These are phyloP conservation scores for Silene vulgaris DNA, from an alignment of 179 eudicot genomes.

Conservation along the genomic window DNA sequence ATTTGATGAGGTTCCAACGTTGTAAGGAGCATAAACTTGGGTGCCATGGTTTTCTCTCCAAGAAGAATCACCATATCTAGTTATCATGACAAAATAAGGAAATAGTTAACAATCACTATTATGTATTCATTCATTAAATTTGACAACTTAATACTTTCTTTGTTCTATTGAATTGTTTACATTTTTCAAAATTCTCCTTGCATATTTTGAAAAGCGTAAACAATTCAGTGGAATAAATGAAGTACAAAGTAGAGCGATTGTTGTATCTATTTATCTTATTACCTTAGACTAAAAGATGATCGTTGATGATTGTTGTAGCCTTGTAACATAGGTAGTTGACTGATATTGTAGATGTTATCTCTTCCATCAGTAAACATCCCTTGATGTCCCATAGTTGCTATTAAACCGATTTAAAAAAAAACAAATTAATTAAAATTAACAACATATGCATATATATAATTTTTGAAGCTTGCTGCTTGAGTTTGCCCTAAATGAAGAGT, in stretches of 20 bases:
- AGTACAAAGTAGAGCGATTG: conserved; percentile 5
- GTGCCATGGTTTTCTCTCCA: conserved; percentile 32
- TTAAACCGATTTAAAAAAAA: neutral
- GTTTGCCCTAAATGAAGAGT: conserved; percentile 13
- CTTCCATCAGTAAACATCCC: conserved; percentile 47
- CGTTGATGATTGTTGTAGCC: conserved; percentile 55
- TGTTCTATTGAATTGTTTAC: too few relatives aligned
- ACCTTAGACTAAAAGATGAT: conserved; percentile 56
- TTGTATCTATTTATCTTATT: conserved; percentile 9
- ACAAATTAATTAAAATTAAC: conserved; percentile 14
- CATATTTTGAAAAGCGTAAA: too few relatives aligned
- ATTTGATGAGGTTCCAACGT: conserved; percentile 22
- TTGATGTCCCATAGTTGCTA: conserved; percentile 41
- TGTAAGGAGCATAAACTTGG: conserved; percentile 34
- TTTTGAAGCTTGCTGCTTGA: neutral
- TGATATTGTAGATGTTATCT: conserved; percentile 64
- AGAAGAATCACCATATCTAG: conserved; percentile 38
- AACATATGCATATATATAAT: neutral
- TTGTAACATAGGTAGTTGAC: conserved; percentile 80
- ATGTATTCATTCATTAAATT: too few relatives aligned
- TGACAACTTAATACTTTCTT: too few relatives aligned
- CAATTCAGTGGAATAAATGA: too few relatives aligned
- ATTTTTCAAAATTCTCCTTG: too few relatives aligned
- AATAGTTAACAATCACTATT: neutral
- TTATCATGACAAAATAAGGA: conserved; percentile 19